Conservation (phyloP, 2,329 filamentous ascomycete genomes). For the Zelopaecilomyces penicillatus region DNA sequence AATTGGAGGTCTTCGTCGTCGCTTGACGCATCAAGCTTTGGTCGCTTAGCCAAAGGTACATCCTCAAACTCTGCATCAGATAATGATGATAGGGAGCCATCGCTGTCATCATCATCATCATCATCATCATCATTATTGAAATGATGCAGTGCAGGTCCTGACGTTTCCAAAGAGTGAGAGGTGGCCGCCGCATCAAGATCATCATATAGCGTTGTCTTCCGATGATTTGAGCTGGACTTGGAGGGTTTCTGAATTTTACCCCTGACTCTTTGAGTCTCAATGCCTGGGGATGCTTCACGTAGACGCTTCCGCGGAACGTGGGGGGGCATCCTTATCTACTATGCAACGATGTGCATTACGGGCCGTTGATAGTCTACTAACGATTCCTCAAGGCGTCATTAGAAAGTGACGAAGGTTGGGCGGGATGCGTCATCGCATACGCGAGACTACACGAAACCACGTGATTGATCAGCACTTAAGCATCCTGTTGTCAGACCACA, state of each 20-base stretch:
- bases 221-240: constrained; percentile 16
- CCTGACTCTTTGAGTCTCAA: constrained; percentile 19
- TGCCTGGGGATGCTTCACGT: constrained; percentile 35
- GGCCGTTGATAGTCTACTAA: background rate
- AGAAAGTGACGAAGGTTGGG: background rate
- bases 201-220: constrained; percentile 53
- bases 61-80: constrained; percentile 50
- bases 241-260: constrained; percentile 13
- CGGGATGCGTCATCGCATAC: constrained; percentile 18
- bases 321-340: constrained; percentile 50
- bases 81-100: constrained; percentile 43
- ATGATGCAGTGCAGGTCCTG: constrained; percentile 33
- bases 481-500: no score
- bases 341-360: constrained; percentile 10
- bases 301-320: constrained; percentile 58
- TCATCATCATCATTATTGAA: constrained; percentile 36
- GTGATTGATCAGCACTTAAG: constrained; percentile 10
- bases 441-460: constrained; percentile 20
- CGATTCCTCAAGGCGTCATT: background rate
- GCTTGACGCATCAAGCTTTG: constrained; percentile 23
- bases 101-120: constrained; percentile 36
- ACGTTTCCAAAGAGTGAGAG: constrained; percentile 33
- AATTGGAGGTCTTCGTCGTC: constrained; percentile 42
- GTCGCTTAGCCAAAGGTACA: constrained; percentile 32
- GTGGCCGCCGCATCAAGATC: constrained; percentile 46